Conservation (phyloP, 441 rosid species). For the Populus hybrid region DNA sequence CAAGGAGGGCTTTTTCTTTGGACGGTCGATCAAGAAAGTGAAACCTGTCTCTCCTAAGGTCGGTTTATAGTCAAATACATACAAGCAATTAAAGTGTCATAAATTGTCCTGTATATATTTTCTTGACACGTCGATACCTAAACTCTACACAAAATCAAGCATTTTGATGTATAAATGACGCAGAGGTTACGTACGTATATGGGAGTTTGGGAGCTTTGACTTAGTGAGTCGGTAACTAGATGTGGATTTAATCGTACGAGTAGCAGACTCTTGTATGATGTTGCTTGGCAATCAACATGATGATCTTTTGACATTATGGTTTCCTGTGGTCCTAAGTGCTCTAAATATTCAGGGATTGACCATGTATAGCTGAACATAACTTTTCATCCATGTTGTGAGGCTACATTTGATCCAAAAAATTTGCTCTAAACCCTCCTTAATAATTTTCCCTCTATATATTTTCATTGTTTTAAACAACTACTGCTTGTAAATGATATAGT, state of each 20-base stretch:
- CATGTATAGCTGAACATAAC: too few species aligned
- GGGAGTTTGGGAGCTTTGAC: conserved; percentile 11
- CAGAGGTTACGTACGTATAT: conserved; percentile 17
- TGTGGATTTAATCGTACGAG: conserved; percentile 10
- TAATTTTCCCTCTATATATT: too few species aligned
- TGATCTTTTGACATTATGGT: not conserved
- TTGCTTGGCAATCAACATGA: not conserved
- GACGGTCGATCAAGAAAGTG: conserved; percentile 44
- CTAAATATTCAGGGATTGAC: too few species aligned
- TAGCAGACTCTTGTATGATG: not conserved
- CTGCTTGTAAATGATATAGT: too few species aligned
- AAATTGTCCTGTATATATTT: not conserved
- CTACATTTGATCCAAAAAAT: too few species aligned
- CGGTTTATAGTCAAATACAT: conserved; percentile 38
- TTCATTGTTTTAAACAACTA: too few species aligned
- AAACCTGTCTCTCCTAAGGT: conserved; percentile 19
- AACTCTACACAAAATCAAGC: not conserved
- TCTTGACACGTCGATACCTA: conserved; percentile 18
- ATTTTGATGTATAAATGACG: conserved; percentile 30
- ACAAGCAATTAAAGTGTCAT: not conserved
- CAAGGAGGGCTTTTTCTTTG: conserved; percentile 35
- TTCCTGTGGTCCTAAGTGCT: too few species aligned
- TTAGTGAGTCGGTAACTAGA: not conserved
- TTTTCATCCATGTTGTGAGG: too few species aligned
- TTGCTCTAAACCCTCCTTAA: too few species aligned